Conservation (phyloP, 164 flowering plant genomes). For the Cinnamomum chago region DNA sequence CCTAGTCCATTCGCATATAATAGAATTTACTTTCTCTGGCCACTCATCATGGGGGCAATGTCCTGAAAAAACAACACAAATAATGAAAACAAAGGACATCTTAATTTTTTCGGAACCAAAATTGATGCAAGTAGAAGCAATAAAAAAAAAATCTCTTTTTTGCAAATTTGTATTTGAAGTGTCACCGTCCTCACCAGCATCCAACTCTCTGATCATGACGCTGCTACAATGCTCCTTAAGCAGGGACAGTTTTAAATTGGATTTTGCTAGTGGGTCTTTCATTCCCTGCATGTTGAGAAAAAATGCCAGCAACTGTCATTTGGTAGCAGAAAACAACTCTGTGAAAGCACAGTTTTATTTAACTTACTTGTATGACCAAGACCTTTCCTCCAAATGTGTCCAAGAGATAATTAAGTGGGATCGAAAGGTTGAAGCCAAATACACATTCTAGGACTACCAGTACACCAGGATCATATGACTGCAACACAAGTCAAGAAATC, state of each 20-base stretch:
- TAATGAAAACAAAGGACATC: too few relatives aligned
- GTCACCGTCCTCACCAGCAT: slow-evolving; percentile 49
- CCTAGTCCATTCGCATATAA: slow-evolving; percentile 51
- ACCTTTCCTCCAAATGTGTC: slow-evolving; percentile 49
- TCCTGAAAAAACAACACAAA: slow-evolving; percentile 35
- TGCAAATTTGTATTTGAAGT: background rate
- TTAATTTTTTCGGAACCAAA: too few relatives aligned
- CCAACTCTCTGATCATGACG: slow-evolving; percentile 44
- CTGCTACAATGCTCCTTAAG: slow-evolving; percentile 54
- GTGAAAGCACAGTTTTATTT: background rate
- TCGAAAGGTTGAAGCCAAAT: slow-evolving; percentile 61
- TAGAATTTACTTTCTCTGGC: slow-evolving; percentile 70
- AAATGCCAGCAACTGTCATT: background rate
- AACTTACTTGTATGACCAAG: slow-evolving; percentile 68
- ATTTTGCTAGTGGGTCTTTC: slow-evolving; percentile 77
- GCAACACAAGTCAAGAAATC: slow-evolving; percentile 30
- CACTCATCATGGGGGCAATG: slow-evolving; percentile 91
- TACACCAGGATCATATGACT: slow-evolving; percentile 88
- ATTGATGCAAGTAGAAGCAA: too few relatives aligned
- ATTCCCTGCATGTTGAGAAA: slow-evolving; percentile 46
- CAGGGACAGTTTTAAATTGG: slow-evolving; percentile 47
- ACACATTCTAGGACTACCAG: slow-evolving; percentile 62
- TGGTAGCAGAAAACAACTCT: background rate
- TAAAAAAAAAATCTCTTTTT: background rate
- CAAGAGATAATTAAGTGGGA: slow-evolving; percentile 75